Conservation (phyloP, 495 filamentous ascomycete species). For the Pseudoneurospora amorphoporcata region DNA sequence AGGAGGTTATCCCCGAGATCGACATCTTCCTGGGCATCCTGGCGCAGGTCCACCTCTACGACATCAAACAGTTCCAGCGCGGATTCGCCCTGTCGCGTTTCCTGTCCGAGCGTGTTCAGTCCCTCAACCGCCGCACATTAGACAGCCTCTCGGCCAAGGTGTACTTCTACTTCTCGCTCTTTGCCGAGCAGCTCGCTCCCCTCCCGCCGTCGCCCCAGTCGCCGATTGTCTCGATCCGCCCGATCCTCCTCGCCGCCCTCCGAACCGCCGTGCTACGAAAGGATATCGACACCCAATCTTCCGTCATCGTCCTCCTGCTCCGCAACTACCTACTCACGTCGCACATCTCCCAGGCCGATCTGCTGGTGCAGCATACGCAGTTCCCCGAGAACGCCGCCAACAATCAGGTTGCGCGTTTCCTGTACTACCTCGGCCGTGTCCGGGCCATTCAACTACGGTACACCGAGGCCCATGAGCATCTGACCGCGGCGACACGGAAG, state of each 20-base stretch:
- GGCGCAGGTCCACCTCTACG: constrained; percentile 79
- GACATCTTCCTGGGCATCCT: constrained; percentile 88
- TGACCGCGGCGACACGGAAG: constrained; percentile 87
- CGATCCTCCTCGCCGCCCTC: constrained; percentile 75
- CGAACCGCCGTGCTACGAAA: constrained; percentile 90
- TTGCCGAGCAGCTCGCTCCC: constrained; percentile 79
- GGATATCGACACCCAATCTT: constrained; percentile 91
- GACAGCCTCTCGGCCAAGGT: constrained; percentile 89
- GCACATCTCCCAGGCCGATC: constrained; percentile 92
- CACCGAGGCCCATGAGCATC: constrained; percentile 89
- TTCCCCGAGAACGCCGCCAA: constrained; percentile 90
- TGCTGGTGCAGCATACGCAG: constrained; percentile 86
- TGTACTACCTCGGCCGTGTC: constrained; percentile 93
- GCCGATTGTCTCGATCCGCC: constrained; percentile 73
- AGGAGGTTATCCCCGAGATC: constrained; percentile 78
- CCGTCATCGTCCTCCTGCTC: constrained; percentile 85
- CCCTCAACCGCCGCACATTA: constrained; percentile 83
- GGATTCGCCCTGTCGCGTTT: constrained; percentile 75
- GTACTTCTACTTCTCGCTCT: constrained; percentile 95
- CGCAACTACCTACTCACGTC: constrained; percentile 95
- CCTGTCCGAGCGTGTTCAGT: constrained; percentile 74
- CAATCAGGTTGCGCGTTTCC: constrained; percentile 92
- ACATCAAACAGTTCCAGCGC: constrained; percentile 63
- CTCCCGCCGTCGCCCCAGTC: constrained; percentile 80
- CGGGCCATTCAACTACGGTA: constrained; percentile 93